Conservation (phyloP, 331 rosid species). For the Cydonia oblonga region DNA sequence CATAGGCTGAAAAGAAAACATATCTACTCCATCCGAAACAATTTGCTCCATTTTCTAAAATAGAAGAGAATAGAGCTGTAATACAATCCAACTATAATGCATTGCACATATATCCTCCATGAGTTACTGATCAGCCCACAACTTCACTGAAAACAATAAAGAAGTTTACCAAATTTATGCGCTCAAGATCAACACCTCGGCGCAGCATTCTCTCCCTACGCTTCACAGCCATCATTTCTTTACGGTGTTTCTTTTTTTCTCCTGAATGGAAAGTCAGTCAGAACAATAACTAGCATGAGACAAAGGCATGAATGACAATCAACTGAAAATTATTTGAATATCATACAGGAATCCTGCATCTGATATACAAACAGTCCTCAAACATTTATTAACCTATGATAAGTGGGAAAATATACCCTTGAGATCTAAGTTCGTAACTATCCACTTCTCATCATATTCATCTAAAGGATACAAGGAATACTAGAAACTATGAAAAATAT, state of each 20-base stretch:
- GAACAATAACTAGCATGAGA: background rate
- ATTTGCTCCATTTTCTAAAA: constrained; percentile 69
- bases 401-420: background rate
- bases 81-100: background rate
- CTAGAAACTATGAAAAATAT: background rate
- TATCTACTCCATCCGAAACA: constrained; percentile 55
- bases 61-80: background rate
- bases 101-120: background rate
- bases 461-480: background rate
- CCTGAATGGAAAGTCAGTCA: constrained; percentile 31
- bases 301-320: background rate
- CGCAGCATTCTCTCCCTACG: constrained; percentile 65
- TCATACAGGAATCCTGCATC: background rate
- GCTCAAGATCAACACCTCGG: constrained; percentile 71
- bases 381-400: background rate
- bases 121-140: background rate
- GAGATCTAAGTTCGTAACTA: background rate
- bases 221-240: constrained; percentile 56
- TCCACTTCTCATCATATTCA: background rate
- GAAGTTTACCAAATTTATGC: constrained; percentile 49
- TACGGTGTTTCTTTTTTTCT: constrained; percentile 65
- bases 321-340: too few relatives aligned
- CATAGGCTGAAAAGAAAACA: constrained; percentile 80
- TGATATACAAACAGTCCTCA: background rate
- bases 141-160: background rate